phyloP scores from a whole-genome alignment of 352 stramenopile species.

The Phytophthora sansomeana region DNA sequence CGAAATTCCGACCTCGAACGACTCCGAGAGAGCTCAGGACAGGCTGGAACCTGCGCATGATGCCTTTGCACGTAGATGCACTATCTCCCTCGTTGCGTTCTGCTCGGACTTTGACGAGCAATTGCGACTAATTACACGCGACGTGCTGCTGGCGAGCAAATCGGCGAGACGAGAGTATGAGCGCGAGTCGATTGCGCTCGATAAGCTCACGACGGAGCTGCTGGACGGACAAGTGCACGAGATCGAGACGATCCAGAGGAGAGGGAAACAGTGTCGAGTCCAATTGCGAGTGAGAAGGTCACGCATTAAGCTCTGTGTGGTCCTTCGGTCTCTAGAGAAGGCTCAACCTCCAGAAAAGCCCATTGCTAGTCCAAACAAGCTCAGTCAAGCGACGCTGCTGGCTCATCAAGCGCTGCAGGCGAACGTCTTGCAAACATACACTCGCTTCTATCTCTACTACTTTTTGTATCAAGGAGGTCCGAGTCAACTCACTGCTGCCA shows the following conservation, averaged over 20 bases:
- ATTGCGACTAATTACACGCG: conserved; percentile 19
- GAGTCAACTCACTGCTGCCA: conserved; percentile 29
- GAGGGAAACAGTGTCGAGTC: not conserved
- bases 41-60: not conserved
- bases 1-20: not conserved
- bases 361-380: conserved; percentile 7
- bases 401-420: conserved; percentile 31
- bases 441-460: conserved; percentile 33
- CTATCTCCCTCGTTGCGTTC: conserved; percentile 14
- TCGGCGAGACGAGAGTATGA: conserved; percentile 31
- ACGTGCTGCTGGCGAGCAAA: conserved; percentile 21
- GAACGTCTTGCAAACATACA: conserved; percentile 33
- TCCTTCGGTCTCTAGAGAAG: not conserved
- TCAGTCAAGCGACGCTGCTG: conserved; percentile 24
- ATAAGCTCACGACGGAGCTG: conserved; percentile 30
- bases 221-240: not conserved
- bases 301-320: conserved; percentile 27
- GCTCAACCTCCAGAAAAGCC: not conserved
- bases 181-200: conserved; percentile 28
- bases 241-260: not conserved
- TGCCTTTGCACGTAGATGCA: conserved; percentile 1
- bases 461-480: conserved; percentile 25
- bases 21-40: not conserved
- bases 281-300: conserved; percentile 14
- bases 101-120: conserved; percentile 37